Conservation (phyloP, 192 early-diverging fungal species). For the Coemansia sp. region DNA sequence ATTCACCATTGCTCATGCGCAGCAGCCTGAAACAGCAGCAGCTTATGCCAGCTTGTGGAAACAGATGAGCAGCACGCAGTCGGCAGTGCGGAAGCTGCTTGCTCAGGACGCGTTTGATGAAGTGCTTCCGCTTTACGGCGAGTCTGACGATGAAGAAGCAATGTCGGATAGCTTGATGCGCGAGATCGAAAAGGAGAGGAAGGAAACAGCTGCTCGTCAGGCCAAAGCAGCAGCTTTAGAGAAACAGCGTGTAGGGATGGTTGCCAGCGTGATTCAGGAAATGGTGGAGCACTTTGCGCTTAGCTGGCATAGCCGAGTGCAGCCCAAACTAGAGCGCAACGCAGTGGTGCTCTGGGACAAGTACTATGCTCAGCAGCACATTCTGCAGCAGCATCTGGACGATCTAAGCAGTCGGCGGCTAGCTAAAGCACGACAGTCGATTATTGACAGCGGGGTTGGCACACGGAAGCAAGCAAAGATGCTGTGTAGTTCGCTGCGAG, state of each 20-base stretch:
- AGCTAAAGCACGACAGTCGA: conserved; percentile 8
- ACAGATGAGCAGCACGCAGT: too few relatives aligned
- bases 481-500: conserved; percentile 15
- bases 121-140: conserved; percentile 50
- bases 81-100: too few relatives aligned
- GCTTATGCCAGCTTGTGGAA: too few relatives aligned
- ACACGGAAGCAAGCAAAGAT: not conserved
- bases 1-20: not conserved
- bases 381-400: conserved; percentile 1
- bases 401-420: conserved; percentile 17
- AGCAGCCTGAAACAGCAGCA: too few relatives aligned
- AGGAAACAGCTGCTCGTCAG: not conserved
- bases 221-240: not conserved
- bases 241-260: conserved; percentile 9
- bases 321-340: conserved; percentile 9
- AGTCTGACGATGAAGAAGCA: conserved; percentile 30
- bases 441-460: conserved; percentile 24
- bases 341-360: conserved; percentile 16
- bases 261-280: conserved; percentile 6
- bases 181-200: conserved; percentile 21
- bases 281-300: conserved; percentile 9
- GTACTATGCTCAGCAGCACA: not conserved
- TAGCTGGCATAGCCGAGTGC: conserved; percentile 15
- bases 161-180: conserved; percentile 21
- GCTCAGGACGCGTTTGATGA: not conserved